Evolutionary conservation across 768 basidiomycete genomes (phyloP), one percentile per base, ranked within the genome.

Genomic region (Hypsizygus marmoreus): DNA sequence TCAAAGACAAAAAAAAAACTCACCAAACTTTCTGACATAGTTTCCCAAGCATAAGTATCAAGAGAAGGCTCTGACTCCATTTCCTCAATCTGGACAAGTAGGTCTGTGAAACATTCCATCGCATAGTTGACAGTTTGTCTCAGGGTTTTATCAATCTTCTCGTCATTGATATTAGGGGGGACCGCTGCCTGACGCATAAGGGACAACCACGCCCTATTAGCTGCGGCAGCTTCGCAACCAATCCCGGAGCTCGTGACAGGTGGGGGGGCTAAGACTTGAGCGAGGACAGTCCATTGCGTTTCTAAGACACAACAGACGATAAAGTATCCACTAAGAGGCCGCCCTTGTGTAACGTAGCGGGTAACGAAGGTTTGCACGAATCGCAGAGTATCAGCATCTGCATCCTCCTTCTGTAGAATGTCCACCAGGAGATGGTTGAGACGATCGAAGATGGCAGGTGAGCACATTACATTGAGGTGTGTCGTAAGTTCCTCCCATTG

Each of bases 21-120:
- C 55, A 91, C 91, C 75, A 94, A 64, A 54, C 87, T 88, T 61
- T 94, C 91, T 8, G 91, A 89, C 84, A 94, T 85, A 0, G 91
- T 93, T 60, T 94, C 91, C 85, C 86, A 93, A 40, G 88, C 83
- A 65, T 92, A 94, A n/a, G 87, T 89, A 61, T 94, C 91, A 25
- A 85, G 57, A 0, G 86, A 77, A 10, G 88, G 91, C 48, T 90
- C 86, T 3, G 73, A 70, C 11, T 91, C 89, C 81, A 93, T 83
- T 50, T 86, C 88, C 59, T 90, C 81, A 40, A 93, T 85, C 61
- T 92, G 91, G 4, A 76, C 68, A 26, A 89, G 72, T 28, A 94
- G 74, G 51, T 91, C 88, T 7, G 77, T 79, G 60, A 91, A 91
- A 49, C 85, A 87, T 47, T 88, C 80, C 69, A 89, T 73, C 2